Evolutionary conservation across 1,284 basidiomycete species (phyloP), one percentile per base, ranked within the genome.

Genomic region (Pterulicium gracile): DNA sequence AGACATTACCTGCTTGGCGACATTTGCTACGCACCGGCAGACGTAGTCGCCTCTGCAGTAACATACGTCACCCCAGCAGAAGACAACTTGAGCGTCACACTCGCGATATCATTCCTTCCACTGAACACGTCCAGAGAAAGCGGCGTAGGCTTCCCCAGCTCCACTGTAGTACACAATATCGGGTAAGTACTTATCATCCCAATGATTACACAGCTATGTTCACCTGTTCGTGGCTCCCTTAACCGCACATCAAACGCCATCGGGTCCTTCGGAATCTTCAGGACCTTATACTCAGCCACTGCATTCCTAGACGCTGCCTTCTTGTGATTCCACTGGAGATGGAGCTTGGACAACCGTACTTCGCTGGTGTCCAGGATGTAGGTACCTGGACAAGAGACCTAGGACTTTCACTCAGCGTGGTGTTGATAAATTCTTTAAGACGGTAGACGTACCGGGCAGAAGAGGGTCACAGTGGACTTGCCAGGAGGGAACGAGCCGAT

Each of bases 381-480:
- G 7, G 69, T 68, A 3, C 88, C 88, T 45, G 68, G 64, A 17
- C 75, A 67, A 2, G 83, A 70, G 4, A 75, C 79, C 88, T 91
- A 47, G 23, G 19, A 23, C 14, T 18, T 51, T 36, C 32, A 47
- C 50, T 18, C 49, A 32, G 42, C 48, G 41, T 42, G 48, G 24
- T 20, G 12, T 24, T 47, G 20, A 17, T 12, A 10, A 18, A 36
- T 17, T n/a, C n/a, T 39, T 4, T 5, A 27, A 43, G n/a, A 24
- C 46, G 13, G 22, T 13, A 44, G 13, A 65, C 79, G 52, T 59
- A 90, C 88, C 7, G 82, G 73, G 53, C 81, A 89, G 54, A 77
- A 81, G 35, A 88, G 56, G 0, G 64, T 69, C 27, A 84, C 51
- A 1, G 57, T 53, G n/a, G 73, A 78, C 40, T 65, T 63, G 10